Base-by-base conservation (phyloP, 495 filamentous ascomycete genomes). In the Annulohypoxylon moriforme region DNA sequence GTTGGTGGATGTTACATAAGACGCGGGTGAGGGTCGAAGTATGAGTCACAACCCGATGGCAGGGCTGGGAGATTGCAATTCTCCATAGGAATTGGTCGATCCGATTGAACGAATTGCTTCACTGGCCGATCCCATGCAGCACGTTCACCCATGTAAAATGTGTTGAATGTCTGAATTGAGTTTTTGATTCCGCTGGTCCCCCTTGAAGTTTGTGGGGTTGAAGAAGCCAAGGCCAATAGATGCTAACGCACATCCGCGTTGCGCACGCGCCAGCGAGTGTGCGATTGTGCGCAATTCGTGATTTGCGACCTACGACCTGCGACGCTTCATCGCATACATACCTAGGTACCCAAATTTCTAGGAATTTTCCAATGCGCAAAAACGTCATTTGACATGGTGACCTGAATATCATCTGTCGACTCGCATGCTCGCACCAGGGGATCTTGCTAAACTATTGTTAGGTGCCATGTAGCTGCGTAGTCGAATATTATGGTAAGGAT, bases 81-180 rank as follows among this genome's bases (percentile, higher is more conserved):
- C 33, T 36, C 33, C 22, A 56, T 27, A 42, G n/a, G 68, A 73
- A 77, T 77, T 77, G 75, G 40, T 44, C 49, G 44, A 69, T 73
- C 60, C 62, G 73, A 77, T 75, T 73, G 75, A 64, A 61, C 55
- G 44, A 71, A 65, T 55, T 66, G 29, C 56, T 59, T 60, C 31
- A 20, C 29, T 52, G 22, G 52, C 36, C 34, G 50, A 72, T 56
- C 55, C 16, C 46, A 60, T 50, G 22, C 46, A 50, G 0, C 20
- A 27, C 14, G 1, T 52, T 31, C n/a, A 16, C 20, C 58, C 59
- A 40, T 69, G 40, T 50, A 42, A 14, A 16, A 38, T 60, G 46
- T 58, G 47, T 65, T 60, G 40, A 40, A 40, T 40, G 36, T 40
- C 36, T 40, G 36, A 50, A 68, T 73, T 65, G 31, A 63, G 56